Conservation (phyloP, 2,329 filamentous ascomycete genomes). For the Talaromyces sp. region DNA sequence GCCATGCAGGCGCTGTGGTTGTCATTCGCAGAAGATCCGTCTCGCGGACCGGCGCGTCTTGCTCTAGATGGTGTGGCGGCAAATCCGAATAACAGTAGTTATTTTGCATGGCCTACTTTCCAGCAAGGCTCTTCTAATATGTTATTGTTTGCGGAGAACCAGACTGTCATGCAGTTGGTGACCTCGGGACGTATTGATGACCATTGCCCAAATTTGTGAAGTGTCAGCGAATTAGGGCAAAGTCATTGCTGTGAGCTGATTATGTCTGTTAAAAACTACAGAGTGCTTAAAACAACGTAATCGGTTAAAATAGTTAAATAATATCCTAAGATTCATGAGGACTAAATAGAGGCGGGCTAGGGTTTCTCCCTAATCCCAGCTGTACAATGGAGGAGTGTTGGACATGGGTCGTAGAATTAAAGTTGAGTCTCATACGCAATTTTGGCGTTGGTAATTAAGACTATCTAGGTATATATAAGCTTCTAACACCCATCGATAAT, state of each 20-base stretch:
- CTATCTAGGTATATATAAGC: not conserved
- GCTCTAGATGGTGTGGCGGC: constrained; percentile 13
- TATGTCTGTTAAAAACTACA: not conserved
- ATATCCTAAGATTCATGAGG: not conserved
- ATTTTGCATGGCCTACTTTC: constrained; percentile 22
- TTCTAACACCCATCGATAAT: not conserved
- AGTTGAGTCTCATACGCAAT: constrained; percentile 2
- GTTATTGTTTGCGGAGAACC: constrained; percentile 17
- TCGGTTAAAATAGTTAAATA: not conserved
- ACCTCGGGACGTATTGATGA: not conserved
- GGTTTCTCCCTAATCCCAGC: not conserved
- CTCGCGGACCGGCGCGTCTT: constrained; percentile 16
- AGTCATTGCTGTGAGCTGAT: not conserved
- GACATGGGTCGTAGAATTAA: not conserved
- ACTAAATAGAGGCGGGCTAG: not conserved
- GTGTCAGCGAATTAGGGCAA: not conserved
- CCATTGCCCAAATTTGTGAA: not conserved
- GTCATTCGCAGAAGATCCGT: constrained; percentile 19
- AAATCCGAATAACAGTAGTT: constrained; percentile 19
- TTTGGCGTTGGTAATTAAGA: not conserved
- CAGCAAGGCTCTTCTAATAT: constrained; percentile 15
- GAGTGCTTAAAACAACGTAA: not conserved
- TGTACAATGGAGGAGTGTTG: not conserved
- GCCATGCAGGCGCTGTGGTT: constrained; percentile 22
- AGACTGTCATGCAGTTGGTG: constrained; percentile 20